Base-by-base conservation (phyloP, 2,329 filamentous ascomycete genomes). In the Fusarium mundagurra region DNA sequence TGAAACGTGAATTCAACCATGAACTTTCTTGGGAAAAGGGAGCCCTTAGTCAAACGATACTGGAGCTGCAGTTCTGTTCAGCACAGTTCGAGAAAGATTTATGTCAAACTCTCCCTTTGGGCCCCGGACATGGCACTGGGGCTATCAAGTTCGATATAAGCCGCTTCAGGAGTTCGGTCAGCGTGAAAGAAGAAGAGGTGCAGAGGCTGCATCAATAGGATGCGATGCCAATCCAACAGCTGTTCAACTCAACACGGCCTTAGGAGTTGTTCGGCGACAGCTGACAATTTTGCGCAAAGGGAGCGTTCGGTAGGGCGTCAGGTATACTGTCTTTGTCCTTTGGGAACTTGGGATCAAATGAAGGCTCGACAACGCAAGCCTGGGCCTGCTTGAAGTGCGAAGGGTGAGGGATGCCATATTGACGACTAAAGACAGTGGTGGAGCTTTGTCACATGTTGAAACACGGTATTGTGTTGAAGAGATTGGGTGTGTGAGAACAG, bases 181-280 rank as follows among this genome's bases (percentile, higher is more conserved):
- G n/a, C 11, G 43, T 5, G 6, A 44, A 44, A 24, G 41, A 24
- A 22, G 38, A 22, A n/a, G 41, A 44, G 4, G 16, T 27, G 17
- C n/a, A 27, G n/a, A 27, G 12, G 43, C 11, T 22, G 39, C 8
- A 6, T n/a, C 13, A 9, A 41, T 5, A 13, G 2, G 11, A 44
- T 20, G 0, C 0, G 4, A 18, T 8, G 17, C 8, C 43, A 8
- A 13, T 45, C 20, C n/a, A 18, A 8, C 7, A 4, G 11, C 16
- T 13, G 0, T 13, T 27, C 7, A 27, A 13, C 11, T 20, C 27
- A n/a, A 9, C 11, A 27, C 20, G 7, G 8, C 43, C 17, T 5
- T 18, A 24, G n/a, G 10, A 45, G 5, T 4, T 45, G 3, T 13
- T 45, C 8, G 5, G n/a, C n/a, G 13, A 45, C 13, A n/a, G 22